Evolutionary conservation across 1,284 basidiomycete species (phyloP), one percentile per base, ranked within the genome.

Genomic region (Ustilago sp.): DNA sequence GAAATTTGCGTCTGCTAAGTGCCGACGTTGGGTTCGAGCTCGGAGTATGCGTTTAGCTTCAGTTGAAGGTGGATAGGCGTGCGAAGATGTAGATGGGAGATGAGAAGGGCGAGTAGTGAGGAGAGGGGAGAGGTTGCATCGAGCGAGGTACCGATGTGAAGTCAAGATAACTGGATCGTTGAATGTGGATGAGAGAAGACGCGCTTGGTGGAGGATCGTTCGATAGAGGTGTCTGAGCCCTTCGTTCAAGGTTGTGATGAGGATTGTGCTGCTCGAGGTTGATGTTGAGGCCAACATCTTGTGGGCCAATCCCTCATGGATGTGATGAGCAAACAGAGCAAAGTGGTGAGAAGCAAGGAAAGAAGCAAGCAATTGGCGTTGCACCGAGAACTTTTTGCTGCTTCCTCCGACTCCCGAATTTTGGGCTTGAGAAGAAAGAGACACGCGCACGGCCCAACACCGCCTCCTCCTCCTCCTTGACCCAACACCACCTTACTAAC

Each of bases 141-240:
- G 69, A 17, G 69, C 69, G 7, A 77, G 47, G 23, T 57, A 69
- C 8, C 69, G 69, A 52, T 77, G 74, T 6, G 69, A 77, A 7
- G 35, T 23, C 31, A 41, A 58, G 17, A 77, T n/a, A 45, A 67
- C 39, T 1, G 69, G 69, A 35, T 77, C 74, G 31, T 57, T 34
- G 1, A 72, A 41, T 0, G 69, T 73, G 43, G 36, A 32, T 9
- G 74, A 51, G 8, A 77, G 67, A 0, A 77, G 56, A 12, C 74
- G 69, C 1, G 74, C 74, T 61, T 77, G 74, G 2, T 52, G 53
- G 6, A 77, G 58, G 7, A 77, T 35, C 0, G 74, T 73, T 4
- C 74, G 66, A 38, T 77, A 77, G 23, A 77, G 69, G 34, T 71
- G 74, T 50, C 63, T 68, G 23, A 72, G 31, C 0, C 62, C 68